Evolutionary conservation across 306 rosid species (phyloP), one percentile per base, ranked within the genome.

Genomic region (Fagus crenata): DNA sequence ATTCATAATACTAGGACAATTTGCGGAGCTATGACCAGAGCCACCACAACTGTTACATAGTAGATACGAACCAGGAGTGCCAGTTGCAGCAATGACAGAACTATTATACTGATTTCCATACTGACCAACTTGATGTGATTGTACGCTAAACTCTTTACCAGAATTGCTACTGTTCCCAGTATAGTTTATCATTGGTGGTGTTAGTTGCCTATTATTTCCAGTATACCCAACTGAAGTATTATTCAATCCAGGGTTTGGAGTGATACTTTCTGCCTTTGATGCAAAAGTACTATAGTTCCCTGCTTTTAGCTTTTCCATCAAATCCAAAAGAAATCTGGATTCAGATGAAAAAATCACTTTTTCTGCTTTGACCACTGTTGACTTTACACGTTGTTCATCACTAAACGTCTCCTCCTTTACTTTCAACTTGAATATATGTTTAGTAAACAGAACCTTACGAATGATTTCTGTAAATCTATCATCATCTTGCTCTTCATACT

Each of bases 311-410:
- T 89, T 90, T 15, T 86, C 87, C 78, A 95, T 87, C 89, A 89
- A 43, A 69, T 86, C 96, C 81, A 92, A 69, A 39, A 78, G 74
- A 81, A 70, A 67, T 72, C 75, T 85, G 54, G 89, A 73, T 78
- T 92, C 86, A 1, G 88, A 75, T 36, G 86, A 69, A 77, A 75
- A 86, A 72, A 81, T 75, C 43, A 90, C 81, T 84, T 79, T 92
- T 1, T 95, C 97, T 54, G 91, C 93, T 84, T 90, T 95, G 63
- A 95, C 85, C 3, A 86, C 87, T 0, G 96, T 95, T 71, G 97
- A 88, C 84, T 90, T 92, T 11, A 95, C 89, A 32, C 97, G 94
- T 71, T 87, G 92, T 74, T 95, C 98, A 80, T 95, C 98, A 69
- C 90, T 89, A 69, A 53, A 95, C 35, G 81, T 89, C 78, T 92